These are phyloP conservation scores for Lachancea mirantina DNA, from an alignment of 805 yeast species.

Conservation along the genomic window DNA sequence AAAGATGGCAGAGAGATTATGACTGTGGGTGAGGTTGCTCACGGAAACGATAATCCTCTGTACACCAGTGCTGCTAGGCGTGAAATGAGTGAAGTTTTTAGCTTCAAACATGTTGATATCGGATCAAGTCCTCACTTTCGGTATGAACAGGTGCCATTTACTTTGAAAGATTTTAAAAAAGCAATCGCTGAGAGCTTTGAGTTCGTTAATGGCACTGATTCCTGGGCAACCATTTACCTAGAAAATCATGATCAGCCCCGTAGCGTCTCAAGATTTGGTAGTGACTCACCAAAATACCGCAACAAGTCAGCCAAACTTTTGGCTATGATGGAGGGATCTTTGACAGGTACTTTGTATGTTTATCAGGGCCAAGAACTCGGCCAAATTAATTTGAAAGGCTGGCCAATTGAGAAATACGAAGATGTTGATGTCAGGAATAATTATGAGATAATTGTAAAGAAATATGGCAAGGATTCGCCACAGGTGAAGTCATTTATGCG, in stretches of 20 bases:
- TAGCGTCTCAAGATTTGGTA: slow-evolving; percentile 46
- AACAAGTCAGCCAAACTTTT: slow-evolving; percentile 42
- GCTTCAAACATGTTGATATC: slow-evolving; percentile 35
- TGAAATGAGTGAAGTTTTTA: slow-evolving; percentile 38
- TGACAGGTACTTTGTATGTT: slow-evolving; percentile 49
- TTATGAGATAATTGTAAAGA: slow-evolving; percentile 30
- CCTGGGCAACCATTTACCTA: slow-evolving; percentile 49
- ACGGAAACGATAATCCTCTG: slow-evolving; percentile 1
- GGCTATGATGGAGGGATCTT: slow-evolving; percentile 38
- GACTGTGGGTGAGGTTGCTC: slow-evolving; percentile 49
- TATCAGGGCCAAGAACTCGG: slow-evolving; percentile 61
- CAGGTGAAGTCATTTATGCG: slow-evolving; percentile 29
- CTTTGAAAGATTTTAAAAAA: slow-evolving; percentile 36
- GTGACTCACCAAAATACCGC: slow-evolving; percentile 32
- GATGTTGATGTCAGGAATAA: slow-evolving; percentile 44
- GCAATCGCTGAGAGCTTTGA: slow-evolving; percentile 32
- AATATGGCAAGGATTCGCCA: slow-evolving; percentile 22
- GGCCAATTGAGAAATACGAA: slow-evolving; percentile 44
- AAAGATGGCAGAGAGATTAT: slow-evolving; percentile 37
- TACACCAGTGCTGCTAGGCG: slow-evolving; percentile 35
- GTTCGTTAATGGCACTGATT: slow-evolving; percentile 43
- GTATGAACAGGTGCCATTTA: slow-evolving; percentile 24
- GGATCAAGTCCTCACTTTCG: slow-evolving; percentile 14
- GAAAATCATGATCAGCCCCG: slow-evolving; percentile 57
- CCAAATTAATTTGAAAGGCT: slow-evolving; percentile 40